Percentiles rank a stretch among this genome's conserved stretches.
These are phyloP conservation scores for Trichoderma cornu-damae DNA, from an alignment of 2,329 filamentous ascomycete genomes.

Conservation along the genomic window DNA sequence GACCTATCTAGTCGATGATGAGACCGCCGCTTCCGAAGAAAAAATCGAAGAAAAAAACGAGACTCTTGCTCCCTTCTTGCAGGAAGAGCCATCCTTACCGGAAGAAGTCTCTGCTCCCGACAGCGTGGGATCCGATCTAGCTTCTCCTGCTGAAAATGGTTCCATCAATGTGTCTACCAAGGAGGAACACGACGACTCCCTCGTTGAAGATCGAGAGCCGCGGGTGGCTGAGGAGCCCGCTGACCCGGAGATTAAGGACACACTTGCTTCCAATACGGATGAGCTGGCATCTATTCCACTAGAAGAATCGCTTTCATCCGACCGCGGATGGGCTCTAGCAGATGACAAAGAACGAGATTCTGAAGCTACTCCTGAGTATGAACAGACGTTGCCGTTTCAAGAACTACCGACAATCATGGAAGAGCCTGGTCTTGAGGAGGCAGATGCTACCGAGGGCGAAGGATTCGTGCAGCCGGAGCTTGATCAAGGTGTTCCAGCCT, in stretches of 20 bases:
- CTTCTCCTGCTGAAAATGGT: not conserved
- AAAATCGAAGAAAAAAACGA: not conserved
- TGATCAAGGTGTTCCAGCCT: not conserved
- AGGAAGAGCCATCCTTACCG: not conserved
- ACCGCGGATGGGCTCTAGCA: not conserved
- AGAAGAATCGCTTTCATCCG: not conserved
- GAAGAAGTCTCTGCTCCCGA: not conserved
- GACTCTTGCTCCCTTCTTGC: not conserved
- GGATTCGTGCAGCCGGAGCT: not conserved
- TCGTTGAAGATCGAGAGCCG: not conserved
- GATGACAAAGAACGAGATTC: not conserved
- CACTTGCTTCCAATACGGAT: not conserved
- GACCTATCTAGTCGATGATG: constrained; percentile 17
- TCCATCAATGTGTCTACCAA: not conserved
- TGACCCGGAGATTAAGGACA: not conserved
- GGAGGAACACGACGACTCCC: not conserved
- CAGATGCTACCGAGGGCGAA: not conserved
- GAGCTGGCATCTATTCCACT: not conserved
- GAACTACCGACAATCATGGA: constrained; percentile 5
- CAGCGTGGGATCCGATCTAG: not conserved
- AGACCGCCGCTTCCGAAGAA: not conserved
- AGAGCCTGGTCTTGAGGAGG: constrained; percentile 5
- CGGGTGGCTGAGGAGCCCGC: not conserved
- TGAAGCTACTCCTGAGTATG: not conserved
- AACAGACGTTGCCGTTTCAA: not conserved